Evolutionary conservation across 2,329 filamentous ascomycete genomes (phyloP), one percentile per base, ranked within the genome.

Genomic region (Akanthomyces uredinophilus): DNA sequence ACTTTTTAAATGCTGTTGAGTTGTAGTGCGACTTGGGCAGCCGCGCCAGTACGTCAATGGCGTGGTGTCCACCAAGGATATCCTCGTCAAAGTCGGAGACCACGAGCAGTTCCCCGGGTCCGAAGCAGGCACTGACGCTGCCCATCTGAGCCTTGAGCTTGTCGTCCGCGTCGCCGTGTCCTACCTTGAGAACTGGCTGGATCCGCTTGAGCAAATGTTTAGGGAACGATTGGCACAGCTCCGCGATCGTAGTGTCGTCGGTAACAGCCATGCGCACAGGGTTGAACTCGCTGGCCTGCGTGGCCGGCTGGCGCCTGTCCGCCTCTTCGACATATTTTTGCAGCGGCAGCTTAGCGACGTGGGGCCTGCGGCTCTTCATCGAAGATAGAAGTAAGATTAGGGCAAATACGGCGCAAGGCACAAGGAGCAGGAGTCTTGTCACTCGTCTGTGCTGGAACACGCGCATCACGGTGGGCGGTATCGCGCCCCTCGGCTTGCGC

Each of bases 111-210:
- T 70, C 8, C 64, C 65, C 29, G 83, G 79, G 69, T 79, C 84
- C 37, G 50, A 53, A 53, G 32, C 32, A 35, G 22, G 80, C 79
- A 50, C 82, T 83, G 37, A 82, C 79, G 65, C 78, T 83, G 47
- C 76, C 70, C 50, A 85, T 71, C 60, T 84, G 81, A 4, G 80
- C 76, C 11, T 35, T 35, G 32, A 35, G 32, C 32, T 35, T 35
- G 32, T 35, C 41, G 41, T 44, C n/a, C 10, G 41, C 41, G 41
- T 44, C 41, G 11, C 16, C n/a, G 41, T 18, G n/a, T 18, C 41
- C 41, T 50, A 78, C 79, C 67, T 82, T 82, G 47, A 83, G 69
- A 5, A 81, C 75, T 2, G 69, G 68, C 51, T 72, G 70, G 57
- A 71, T 66, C 18, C 65, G 61, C 29, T 65, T 37, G 20, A 65